These are phyloP conservation scores for Alternaria sp. DNA, from an alignment of 2,329 filamentous ascomycete species.

Conservation along the genomic window DNA sequence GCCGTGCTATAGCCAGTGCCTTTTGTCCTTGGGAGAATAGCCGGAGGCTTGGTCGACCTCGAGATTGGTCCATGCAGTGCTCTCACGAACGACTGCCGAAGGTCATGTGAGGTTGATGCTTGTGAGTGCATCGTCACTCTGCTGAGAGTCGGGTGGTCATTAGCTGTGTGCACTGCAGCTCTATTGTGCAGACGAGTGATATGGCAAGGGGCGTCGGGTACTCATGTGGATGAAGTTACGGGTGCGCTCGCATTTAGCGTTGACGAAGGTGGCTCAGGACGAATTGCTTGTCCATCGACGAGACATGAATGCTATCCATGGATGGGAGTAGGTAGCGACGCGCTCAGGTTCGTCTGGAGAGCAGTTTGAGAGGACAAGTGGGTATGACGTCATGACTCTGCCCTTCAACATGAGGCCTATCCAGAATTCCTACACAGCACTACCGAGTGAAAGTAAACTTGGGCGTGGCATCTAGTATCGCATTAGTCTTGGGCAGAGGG, in stretches of 20 bases:
- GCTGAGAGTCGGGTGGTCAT: background rate
- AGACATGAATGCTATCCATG: too few relatives aligned
- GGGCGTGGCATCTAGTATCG: background rate
- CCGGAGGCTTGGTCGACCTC: background rate
- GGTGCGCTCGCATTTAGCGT: background rate
- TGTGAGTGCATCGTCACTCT: background rate
- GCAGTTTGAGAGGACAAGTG: background rate
- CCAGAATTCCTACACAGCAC: background rate
- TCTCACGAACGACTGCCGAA: background rate
- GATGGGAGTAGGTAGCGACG: background rate
- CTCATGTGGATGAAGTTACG: background rate
- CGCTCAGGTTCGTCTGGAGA: background rate
- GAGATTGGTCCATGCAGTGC: background rate
- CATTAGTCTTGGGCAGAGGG: background rate
- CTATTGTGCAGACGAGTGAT: background rate
- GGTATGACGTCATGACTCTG: background rate
- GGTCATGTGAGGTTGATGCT: background rate
- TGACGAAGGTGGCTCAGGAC: background rate
- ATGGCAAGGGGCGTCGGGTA: background rate
- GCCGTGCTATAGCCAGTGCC: background rate
- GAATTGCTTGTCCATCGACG: accelerated
- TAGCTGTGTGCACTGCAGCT: background rate
- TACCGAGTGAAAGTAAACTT: background rate
- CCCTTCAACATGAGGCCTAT: background rate
- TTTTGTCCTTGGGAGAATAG: background rate